Conservation (phyloP, 345 rosid species). For the Dimocarpus longan region DNA sequence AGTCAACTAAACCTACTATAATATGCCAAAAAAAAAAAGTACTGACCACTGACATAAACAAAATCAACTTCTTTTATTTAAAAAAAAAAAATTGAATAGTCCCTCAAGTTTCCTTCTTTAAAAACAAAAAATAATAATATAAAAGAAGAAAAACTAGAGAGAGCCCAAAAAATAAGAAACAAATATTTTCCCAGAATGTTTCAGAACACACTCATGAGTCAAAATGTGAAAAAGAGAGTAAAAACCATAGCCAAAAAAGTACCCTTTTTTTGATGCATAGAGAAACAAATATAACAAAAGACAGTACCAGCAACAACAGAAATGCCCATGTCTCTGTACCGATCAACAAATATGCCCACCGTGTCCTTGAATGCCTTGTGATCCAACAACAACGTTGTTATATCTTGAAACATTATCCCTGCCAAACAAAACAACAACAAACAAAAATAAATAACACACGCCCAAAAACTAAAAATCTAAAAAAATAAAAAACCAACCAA, state of each 20-base stretch:
- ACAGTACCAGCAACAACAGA: conserved; percentile 87
- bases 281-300: conserved; percentile 8
- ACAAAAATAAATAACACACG: neutral
- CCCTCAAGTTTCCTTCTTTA: neutral
- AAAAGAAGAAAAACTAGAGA: neutral
- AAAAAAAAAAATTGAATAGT: too few species aligned
- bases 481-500: neutral
- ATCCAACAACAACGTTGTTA: conserved; percentile 83
- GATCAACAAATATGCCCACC: conserved; percentile 91
- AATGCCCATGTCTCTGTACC: conserved; percentile 82
- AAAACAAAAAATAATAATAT: too few species aligned
- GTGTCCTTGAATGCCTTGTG: conserved; percentile 88
- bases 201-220: neutral
- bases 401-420: conserved; percentile 99
- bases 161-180: neutral
- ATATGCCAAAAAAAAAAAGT: neutral
- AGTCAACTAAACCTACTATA: neutral
- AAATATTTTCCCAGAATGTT: neutral
- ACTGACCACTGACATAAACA: neutral
- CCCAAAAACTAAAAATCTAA: neutral
- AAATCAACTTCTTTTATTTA: neutral
- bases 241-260: neutral
- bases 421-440: neutral
- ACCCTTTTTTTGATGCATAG: neutral
- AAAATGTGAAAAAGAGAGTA: neutral